Conservation (phyloP, 1,284 basidiomycete species). For the Malassezia dermatis region DNA sequence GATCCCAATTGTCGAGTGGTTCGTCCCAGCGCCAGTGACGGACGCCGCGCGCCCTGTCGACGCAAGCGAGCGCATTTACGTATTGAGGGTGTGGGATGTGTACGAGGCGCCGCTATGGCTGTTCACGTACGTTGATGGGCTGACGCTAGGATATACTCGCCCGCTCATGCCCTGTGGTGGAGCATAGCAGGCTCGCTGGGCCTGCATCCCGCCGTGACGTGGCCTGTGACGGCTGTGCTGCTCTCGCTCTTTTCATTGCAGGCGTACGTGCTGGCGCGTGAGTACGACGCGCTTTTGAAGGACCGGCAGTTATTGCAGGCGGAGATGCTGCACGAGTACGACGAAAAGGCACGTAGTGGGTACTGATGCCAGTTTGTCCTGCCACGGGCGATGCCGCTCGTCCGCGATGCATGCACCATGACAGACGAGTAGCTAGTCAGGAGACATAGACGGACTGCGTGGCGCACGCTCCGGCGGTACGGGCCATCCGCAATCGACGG, state of each 20-base stretch:
- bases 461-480: neutral
- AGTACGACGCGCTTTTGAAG: conserved; percentile 8
- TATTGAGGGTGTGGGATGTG: conserved; percentile 16
- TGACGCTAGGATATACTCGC: conserved; percentile 11
- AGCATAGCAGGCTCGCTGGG: conserved; percentile 8
- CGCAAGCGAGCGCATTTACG: conserved; percentile 3
- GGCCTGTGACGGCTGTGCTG: conserved; percentile 5
- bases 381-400: conserved; percentile 17
- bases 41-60: neutral
- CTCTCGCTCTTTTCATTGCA: conserved; percentile 9
- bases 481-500: neutral
- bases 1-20: conserved; percentile 15
- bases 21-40: conserved; percentile 6
- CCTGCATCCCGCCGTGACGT: neutral
- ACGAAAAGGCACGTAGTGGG: conserved; percentile 11
- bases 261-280: conserved; percentile 2
- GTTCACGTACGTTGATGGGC: conserved; percentile 8
- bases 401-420: conserved; percentile 15
- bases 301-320: conserved; percentile 9
- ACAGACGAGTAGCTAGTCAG: conserved; percentile 6
- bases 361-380: conserved; percentile 10
- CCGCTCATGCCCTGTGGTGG: conserved; percentile 17
- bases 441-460: neutral
- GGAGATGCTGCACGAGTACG: conserved; percentile 17
- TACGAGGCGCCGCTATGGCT: conserved; percentile 8